phyloP scores from a whole-genome alignment of 2,329 filamentous ascomycete genomes.

The Volutella citrinella region DNA sequence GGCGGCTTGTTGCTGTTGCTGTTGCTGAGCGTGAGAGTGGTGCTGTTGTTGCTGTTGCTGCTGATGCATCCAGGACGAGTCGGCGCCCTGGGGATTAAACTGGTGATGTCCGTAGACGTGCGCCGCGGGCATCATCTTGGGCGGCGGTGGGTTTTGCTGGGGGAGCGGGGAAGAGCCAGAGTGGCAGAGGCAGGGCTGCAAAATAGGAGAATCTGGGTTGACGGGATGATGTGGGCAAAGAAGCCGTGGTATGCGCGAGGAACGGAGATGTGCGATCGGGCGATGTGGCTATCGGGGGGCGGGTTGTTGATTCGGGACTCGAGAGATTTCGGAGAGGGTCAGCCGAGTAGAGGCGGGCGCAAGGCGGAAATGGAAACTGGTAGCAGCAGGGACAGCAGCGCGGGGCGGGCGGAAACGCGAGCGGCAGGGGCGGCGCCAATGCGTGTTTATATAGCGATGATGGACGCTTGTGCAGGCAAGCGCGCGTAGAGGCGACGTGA shows the following conservation, averaged over 20 bases:
- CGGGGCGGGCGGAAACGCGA: background rate
- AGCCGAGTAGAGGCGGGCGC: conserved; percentile 11
- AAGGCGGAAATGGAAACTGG: too few relatives aligned
- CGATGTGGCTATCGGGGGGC: conserved; percentile 2
- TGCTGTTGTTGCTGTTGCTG: conserved; percentile 46
- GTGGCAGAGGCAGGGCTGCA: background rate
- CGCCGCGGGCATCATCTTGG: conserved; percentile 59
- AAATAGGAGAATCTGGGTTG: background rate
- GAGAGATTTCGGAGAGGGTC: conserved; percentile 9
- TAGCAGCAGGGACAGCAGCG: background rate
- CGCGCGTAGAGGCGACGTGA: too few relatives aligned
- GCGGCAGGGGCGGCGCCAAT: background rate
- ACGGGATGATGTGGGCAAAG: background rate
- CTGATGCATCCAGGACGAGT: conserved; percentile 66
- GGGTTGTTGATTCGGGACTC: conserved; percentile 8
- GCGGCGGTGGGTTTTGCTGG: conserved; percentile 16
- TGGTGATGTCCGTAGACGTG: conserved; percentile 68
- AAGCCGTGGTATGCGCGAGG: conserved; percentile 4
- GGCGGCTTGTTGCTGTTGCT: conserved; percentile 46
- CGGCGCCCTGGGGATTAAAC: conserved; percentile 56
- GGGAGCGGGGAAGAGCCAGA: conserved; percentile 4
- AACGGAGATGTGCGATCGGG: conserved; percentile 1
- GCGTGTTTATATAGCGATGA: too few relatives aligned
- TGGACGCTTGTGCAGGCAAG: too few relatives aligned
- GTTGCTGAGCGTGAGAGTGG: conserved; percentile 57